These are phyloP conservation scores for Chlamydomonas incerta DNA, from an alignment of 139 green algal genomes.

Conservation along the genomic window DNA sequence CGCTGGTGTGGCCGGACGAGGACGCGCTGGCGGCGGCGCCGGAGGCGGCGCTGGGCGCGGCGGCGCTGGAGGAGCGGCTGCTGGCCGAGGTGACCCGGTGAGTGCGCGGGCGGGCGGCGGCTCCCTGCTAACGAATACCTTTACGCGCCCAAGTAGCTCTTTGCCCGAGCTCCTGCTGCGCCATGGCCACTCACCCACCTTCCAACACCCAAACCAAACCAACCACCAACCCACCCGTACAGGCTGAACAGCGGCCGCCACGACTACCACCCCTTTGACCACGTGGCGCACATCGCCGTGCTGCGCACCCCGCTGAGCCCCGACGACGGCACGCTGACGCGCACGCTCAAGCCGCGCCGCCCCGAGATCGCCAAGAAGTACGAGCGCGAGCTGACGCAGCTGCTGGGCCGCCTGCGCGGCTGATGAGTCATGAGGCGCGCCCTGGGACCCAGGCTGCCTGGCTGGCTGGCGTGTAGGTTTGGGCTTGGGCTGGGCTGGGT, in stretches of 20 bases:
- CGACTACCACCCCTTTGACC: slow-evolving; percentile 63
- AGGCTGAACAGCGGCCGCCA: slow-evolving; percentile 48
- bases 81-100: slow-evolving; percentile 53
- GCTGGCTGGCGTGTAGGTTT: no score
- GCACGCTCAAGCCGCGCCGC: slow-evolving; percentile 91
- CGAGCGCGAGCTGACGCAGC: slow-evolving; percentile 43
- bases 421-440: no score
- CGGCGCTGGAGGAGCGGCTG: slow-evolving; percentile 57
- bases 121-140: no score
- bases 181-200: no score
- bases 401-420: slow-evolving; percentile 69
- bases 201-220: no score
- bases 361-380: slow-evolving; percentile 74
- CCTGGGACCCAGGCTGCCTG: no score
- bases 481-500: no score
- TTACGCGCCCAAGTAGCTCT: not conserved
- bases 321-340: slow-evolving; percentile 91
- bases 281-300: slow-evolving; percentile 66
- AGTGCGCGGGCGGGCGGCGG: not conserved
- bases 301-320: slow-evolving; percentile 71
- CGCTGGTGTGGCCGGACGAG: slow-evolving; percentile 65
- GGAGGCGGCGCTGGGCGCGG: not conserved
- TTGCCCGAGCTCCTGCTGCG: no score
- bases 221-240: not conserved
- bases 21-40: slow-evolving; percentile 40